phyloP scores from a whole-genome alignment of 148 eudicot species.

The Beta vulgaris region DNA sequence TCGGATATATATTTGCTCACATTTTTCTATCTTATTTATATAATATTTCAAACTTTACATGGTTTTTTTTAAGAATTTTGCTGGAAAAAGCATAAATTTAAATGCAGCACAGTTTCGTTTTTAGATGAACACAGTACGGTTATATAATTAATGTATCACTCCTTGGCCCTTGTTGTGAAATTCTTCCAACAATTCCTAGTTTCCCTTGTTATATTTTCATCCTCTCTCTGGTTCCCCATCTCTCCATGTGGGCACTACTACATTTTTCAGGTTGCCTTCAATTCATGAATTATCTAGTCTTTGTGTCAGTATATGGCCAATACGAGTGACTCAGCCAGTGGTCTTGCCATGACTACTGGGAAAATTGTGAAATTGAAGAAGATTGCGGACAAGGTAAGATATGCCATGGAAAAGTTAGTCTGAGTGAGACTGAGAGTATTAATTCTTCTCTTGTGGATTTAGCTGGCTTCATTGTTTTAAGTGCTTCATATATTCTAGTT shows the following conservation, averaged over 20 bases:
- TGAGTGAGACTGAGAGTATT: not conserved
- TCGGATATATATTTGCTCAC: not conserved
- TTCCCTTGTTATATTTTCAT: not conserved
- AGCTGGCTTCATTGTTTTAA: not conserved
- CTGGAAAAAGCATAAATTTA: too few species aligned
- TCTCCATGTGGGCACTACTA: not conserved
- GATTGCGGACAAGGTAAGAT: not conserved
- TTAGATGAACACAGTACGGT: not conserved
- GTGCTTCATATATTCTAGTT: not conserved
- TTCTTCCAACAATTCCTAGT: not conserved
- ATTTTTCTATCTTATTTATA: too few species aligned
- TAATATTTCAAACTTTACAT: too few species aligned
- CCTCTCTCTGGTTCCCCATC: not conserved
- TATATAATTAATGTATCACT: not conserved
- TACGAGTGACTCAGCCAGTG: not conserved
- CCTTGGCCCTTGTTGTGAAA: not conserved
- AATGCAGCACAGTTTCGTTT: too few species aligned
- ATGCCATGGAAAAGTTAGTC: not conserved
- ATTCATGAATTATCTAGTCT: not conserved
- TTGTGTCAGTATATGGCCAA: not conserved
- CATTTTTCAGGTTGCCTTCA: not conserved
- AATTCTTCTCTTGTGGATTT: not conserved
- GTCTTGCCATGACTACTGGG: not conserved
- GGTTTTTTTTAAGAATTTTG: too few species aligned
- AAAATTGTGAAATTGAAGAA: not conserved